Conservation (phyloP, 371 early-diverging fungal genomes). For the Funneliformis caledonium region DNA sequence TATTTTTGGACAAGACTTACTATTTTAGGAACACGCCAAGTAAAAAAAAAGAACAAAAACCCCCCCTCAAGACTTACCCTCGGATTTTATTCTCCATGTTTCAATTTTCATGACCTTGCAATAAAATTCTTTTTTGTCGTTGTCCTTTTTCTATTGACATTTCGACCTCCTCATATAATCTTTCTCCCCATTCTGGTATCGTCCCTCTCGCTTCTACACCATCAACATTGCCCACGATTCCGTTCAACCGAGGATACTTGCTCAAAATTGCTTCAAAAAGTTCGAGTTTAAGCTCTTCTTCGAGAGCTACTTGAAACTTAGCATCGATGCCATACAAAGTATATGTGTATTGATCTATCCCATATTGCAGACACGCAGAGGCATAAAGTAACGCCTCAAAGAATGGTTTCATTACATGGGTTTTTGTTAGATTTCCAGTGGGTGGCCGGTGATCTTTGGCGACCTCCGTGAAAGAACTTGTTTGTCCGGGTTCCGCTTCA, state of each 20-base stretch:
- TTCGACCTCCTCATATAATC: constrained; percentile 22
- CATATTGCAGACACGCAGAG: constrained; percentile 48
- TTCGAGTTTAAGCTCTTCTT: constrained; percentile 46
- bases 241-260: constrained; percentile 39
- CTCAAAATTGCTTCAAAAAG: constrained; percentile 15
- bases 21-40: not conserved
- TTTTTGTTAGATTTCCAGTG: constrained; percentile 26
- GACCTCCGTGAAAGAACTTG: not conserved
- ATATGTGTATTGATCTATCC: constrained; percentile 50
- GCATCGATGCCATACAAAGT: constrained; percentile 48
- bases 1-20: not conserved
- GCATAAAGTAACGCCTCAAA: constrained; percentile 39
- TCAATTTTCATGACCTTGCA: not conserved
- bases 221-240: not conserved
- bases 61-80: not conserved
- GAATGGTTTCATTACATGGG: constrained; percentile 27
- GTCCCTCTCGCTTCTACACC: constrained; percentile 8
- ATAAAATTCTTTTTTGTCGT: constrained; percentile 26
- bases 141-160: constrained; percentile 22
- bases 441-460: constrained; percentile 39
- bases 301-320: constrained; percentile 45
- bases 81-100: not conserved
- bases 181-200: constrained; percentile 35
- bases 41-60: constrained; percentile 12
- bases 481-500: not conserved